Evolutionary conservation across 2,329 filamentous ascomycete genomes (phyloP).

Genomic region (Monilinia aucupariae): DNA sequence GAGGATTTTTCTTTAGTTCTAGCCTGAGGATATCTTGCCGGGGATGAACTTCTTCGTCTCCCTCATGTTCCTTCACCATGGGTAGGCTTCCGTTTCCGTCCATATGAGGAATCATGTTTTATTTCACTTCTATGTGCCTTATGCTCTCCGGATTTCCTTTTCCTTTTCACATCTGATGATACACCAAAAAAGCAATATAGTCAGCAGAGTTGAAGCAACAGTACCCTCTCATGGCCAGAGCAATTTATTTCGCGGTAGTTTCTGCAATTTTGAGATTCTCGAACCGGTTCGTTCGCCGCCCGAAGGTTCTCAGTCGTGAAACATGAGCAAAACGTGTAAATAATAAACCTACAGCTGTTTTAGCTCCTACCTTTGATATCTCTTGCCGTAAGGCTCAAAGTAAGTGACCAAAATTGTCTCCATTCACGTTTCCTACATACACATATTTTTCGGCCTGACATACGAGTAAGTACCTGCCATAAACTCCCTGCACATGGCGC

Average conservation of each 20-base stretch:
- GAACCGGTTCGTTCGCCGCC: conserved; percentile 17
- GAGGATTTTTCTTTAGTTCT: not conserved
- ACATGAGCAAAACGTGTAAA: not conserved
- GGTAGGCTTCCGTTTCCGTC: not conserved
- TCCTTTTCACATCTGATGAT: conserved; percentile 36
- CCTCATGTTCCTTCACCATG: not conserved
- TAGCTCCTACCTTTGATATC: not conserved
- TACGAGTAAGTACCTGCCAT: conserved; percentile 27
- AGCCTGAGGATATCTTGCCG: not conserved
- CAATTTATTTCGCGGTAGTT: conserved; percentile 40
- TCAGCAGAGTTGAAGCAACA: conserved; percentile 40
- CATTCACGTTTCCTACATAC: not conserved
- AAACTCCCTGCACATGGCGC: conserved; percentile 24
- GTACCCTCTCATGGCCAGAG: conserved; percentile 41
- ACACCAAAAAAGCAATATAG: conserved; percentile 37
- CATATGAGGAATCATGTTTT: not conserved
- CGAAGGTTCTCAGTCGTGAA: not conserved
- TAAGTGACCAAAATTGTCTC: not conserved
- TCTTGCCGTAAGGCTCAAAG: not conserved
- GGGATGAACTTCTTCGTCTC: not conserved
- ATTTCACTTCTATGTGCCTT: not conserved
- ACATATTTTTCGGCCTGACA: too few species aligned
- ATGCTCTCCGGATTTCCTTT: conserved; percentile 16
- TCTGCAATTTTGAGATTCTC: conserved; percentile 36
- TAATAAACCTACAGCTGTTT: not conserved